phyloP scores from a whole-genome alignment of 2,329 filamentous ascomycete genomes.

The Stachybotrys chlorohalonatus region DNA sequence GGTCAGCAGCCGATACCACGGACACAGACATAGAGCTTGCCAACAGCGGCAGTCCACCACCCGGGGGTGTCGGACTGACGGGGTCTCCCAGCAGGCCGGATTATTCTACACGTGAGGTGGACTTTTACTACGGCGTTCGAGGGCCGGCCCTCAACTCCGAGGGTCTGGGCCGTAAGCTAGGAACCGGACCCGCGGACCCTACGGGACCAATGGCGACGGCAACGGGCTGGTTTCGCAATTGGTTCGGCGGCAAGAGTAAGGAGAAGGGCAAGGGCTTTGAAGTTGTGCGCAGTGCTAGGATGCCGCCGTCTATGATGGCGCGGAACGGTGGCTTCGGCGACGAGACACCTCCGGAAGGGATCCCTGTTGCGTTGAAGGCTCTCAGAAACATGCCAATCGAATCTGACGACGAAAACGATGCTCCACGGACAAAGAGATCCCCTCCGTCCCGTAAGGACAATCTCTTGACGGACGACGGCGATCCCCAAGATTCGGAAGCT shows the following conservation, averaged over 20 bases:
- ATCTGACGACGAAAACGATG: slow-evolving; percentile 47
- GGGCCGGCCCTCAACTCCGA: slow-evolving; percentile 81
- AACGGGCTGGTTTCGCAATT: slow-evolving; percentile 74
- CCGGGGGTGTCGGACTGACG: slow-evolving; percentile 21
- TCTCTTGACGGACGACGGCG: slow-evolving; percentile 36
- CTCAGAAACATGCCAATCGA: slow-evolving; percentile 53
- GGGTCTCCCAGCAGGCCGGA: slow-evolving; percentile 57
- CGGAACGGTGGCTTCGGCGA: slow-evolving; percentile 45
- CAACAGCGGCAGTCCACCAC: slow-evolving; percentile 35
- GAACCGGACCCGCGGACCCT: slow-evolving; percentile 90
- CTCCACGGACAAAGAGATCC: slow-evolving; percentile 12
- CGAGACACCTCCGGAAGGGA: slow-evolving; percentile 58
- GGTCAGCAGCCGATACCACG: slow-evolving; percentile 23
- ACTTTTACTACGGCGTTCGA: slow-evolving; percentile 92
- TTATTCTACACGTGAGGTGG: slow-evolving; percentile 88
- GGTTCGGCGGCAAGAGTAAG: slow-evolving; percentile 79
- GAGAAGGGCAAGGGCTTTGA: slow-evolving; percentile 96
- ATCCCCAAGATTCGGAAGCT: slow-evolving; percentile 35
- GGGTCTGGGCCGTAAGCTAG: slow-evolving; percentile 71
- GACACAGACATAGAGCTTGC: slow-evolving; percentile 33
- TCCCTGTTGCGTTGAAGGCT: slow-evolving; percentile 55
- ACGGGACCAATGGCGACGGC: slow-evolving; percentile 86
- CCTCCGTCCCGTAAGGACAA: slow-evolving; percentile 21
- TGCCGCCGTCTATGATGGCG: slow-evolving; percentile 64
- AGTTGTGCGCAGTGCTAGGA: slow-evolving; percentile 82